phyloP scores from a whole-genome alignment of 2,329 filamentous ascomycete species.

The Colletotrichum tropicale region DNA sequence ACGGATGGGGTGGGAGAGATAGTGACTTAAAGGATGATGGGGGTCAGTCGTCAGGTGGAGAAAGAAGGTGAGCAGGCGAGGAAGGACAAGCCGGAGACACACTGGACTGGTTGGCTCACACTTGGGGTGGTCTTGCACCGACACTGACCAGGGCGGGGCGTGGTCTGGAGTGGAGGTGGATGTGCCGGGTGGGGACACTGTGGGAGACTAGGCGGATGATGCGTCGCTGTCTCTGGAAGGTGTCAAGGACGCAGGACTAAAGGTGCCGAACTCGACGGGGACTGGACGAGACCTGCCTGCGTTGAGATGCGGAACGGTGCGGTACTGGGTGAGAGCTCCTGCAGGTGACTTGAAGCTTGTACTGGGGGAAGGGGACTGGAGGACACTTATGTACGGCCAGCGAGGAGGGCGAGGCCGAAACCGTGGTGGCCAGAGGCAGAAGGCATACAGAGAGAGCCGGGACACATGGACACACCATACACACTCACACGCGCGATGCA shows the following conservation, averaged over 20 bases:
- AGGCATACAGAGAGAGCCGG: background rate
- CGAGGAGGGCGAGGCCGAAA: background rate
- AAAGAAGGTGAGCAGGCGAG: conserved; percentile 16
- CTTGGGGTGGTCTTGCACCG: background rate
- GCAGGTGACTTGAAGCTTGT: conserved; percentile 5
- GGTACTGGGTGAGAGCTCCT: conserved; percentile 7
- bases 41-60: conserved; percentile 16
- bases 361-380: background rate
- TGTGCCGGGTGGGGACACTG: background rate
- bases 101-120: background rate
- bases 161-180: conserved; percentile 1
- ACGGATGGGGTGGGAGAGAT: conserved; percentile 9
- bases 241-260: background rate
- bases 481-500: background rate
- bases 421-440: background rate
- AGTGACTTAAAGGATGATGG: conserved; percentile 14
- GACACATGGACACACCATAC: background rate
- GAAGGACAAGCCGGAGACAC: conserved; percentile 9
- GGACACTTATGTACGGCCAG: conserved; percentile 18
- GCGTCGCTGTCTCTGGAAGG: conserved; percentile 15
- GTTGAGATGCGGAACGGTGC: background rate
- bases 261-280: background rate
- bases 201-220: conserved; percentile 16
- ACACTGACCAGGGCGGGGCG: background rate
- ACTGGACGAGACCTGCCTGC: background rate